A percentile compares a stretch with the other conserved stretches of the same genome.
phyloP scores from a whole-genome alignment of 202 grass and related monocot species.

The Tripidium arundinaceum region DNA sequence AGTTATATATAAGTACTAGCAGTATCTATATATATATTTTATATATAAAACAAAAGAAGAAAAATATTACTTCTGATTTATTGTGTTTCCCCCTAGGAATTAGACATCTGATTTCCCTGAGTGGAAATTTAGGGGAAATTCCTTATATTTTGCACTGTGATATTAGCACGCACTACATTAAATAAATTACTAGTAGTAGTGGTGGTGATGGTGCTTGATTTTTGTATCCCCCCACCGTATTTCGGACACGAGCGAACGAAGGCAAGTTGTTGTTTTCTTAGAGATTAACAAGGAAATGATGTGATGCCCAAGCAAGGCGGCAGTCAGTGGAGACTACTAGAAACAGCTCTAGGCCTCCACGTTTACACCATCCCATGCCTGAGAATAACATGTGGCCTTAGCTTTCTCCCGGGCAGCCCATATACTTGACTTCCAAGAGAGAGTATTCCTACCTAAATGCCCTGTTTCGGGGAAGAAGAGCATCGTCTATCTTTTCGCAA shows the following conservation, averaged over 20 bases:
- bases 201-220: no score
- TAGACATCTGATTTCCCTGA: no score
- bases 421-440: no score
- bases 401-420: not conserved
- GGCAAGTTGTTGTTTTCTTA: not conserved
- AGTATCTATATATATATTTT: no score
- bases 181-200: not conserved
- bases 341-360: conserved; percentile 4
- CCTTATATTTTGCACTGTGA: not conserved
- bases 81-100: no score
- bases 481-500: not conserved
- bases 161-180: not conserved
- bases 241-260: not conserved
- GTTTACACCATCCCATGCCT: not conserved
- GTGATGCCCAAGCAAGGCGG: not conserved
- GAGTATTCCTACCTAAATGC: not conserved
- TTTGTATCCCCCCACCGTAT: not conserved
- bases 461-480: not conserved
- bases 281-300: conserved; percentile 1
- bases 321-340: not conserved
- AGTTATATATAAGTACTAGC: no score
- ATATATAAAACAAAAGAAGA: no score
- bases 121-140: no score
- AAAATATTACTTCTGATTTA: no score
- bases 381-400: not conserved